Base-by-base conservation (phyloP, 2,329 filamentous ascomycete genomes). In the Monosporascus sp. region DNA sequence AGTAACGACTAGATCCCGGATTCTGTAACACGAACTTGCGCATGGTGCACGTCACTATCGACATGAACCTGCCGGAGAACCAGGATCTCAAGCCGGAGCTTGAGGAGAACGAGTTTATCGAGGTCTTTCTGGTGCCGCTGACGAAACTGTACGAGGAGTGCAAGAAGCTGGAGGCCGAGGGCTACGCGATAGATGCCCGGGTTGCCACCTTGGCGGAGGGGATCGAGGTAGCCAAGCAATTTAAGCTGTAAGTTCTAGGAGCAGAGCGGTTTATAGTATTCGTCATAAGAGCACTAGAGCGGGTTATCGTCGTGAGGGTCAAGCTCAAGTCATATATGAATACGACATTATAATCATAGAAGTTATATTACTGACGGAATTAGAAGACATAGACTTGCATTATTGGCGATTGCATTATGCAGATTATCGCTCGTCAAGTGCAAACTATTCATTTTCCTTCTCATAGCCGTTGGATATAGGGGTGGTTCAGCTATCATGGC, bases 41-140 rank as follows among this genome's bases (percentile, higher is more conserved):
- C 51, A 85, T 87, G 79, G 83, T 92, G 15, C 88, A 92, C 64
- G 82, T 92, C 42, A 79, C 75, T 1, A 81, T 93, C 57, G 87
- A 93, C 68, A 82, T 88, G 77, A 77, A 72, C 5, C 72, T 83
- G 1, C 79, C 85, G 0, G 84, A 84, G 61, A 93, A 93, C 65
- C 80, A 85, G 65, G 75, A 88, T 50, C 83, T 82, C 1, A 77
- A 84, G 67, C 84, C 88, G 0, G 73, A 87, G 64, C 75, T 92
- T 6, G 88, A 93, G 65, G 88, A 91, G 25, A 86, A 84, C 57
- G 89, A 93, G 70, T 92, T 91, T 65, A 92, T 93, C 63, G 88
- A 92, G 67, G 85, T 85, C 36, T 92, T 93, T 62, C 82, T 80
- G 8, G 77, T 90, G 7, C 85, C 84, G 6, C 65, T 93, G 44